Base-by-base conservation (phyloP, 495 filamentous ascomycete species). In the Penicillium macrosclerotiorum region DNA sequence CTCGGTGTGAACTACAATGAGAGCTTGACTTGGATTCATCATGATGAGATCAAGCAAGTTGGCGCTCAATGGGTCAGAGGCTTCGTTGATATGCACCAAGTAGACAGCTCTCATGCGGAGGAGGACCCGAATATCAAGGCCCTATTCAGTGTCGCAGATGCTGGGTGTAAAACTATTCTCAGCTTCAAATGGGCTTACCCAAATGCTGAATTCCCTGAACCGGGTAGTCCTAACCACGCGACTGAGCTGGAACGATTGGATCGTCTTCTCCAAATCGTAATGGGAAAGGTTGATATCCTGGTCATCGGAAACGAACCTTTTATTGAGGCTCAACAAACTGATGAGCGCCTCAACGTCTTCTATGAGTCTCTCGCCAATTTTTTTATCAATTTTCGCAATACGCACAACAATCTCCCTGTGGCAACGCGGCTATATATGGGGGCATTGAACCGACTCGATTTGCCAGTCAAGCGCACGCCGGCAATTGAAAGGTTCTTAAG, bases 231-330 rank as follows among this genome's bases (percentile, higher is more conserved):
- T 2, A 37, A 35, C 25, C 16, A 42, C 7, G 18, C 11, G 5
- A 30, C 18, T 5, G 49, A 52, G 37, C 32, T 52, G 17, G 14
- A 42, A 9, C 3, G 23, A 14, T 32, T 52, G 8, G 12, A 30
- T 9, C 27, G 30, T 16, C 3, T 52, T 1, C 42, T 52, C 7
- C 33, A 22, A 1, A 11, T 52, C 3, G 37, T 52, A n/a, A 30
- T 52, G 37, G 30, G 23, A 13, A 39, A 47, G 25, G 49, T 52
- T 7, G 30, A 52, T 17, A 42, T 52, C 12, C 30, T 52, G 6
- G 49, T 52, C 11, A 52, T 52, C n/a, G 49, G 49, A 3, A 52
- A 52, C 37, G 49, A 52, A 31, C 49, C 49, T 11, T 52, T 41
- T 24, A 52, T 52, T 13, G 49, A 52, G 30, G 42, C 44, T 6